Percentiles rank a stretch among this genome's conserved stretches.
These are phyloP conservation scores for Polytolypa hystricis DNA, from an alignment of 2,329 filamentous ascomycete genomes.

Conservation along the genomic window DNA sequence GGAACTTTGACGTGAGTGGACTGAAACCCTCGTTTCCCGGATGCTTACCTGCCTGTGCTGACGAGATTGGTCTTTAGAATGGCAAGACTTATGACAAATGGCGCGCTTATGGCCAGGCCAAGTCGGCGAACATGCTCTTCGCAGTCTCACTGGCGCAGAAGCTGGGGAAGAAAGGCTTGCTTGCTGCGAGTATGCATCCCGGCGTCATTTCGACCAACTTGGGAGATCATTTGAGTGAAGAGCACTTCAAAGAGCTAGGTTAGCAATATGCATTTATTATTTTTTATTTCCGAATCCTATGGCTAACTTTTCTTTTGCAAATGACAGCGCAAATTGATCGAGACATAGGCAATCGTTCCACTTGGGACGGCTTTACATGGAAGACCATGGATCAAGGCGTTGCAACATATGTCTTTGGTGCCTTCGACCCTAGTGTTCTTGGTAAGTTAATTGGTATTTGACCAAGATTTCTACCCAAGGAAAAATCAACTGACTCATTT, in stretches of 20 bases:
- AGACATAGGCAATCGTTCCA: neutral
- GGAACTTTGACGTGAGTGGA: conserved; percentile 31
- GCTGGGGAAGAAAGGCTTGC: conserved; percentile 6
- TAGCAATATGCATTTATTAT: no score
- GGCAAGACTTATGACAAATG: conserved; percentile 6
- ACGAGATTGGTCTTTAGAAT: no score
- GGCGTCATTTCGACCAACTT: conserved; percentile 5
- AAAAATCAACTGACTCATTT: no score
- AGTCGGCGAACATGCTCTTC: conserved; percentile 7
- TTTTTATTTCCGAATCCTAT: neutral
- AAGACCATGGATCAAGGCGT: conserved; percentile 1
- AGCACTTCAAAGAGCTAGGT: neutral
- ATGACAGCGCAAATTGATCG: neutral
- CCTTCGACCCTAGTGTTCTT: conserved; percentile 4
- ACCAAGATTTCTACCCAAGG: no score
- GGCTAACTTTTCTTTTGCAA: neutral
- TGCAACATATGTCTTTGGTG: conserved; percentile 3
- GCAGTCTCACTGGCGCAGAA: conserved; percentile 7
- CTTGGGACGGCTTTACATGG: neutral
- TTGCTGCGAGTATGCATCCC: conserved; percentile 8
- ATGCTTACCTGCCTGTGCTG: no score
- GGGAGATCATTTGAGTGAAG: neutral
- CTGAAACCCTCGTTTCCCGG: no score
- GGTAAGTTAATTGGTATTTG: neutral
- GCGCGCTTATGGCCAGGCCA: conserved; percentile 9